Percentiles rank a stretch among this genome's conserved stretches.
These are phyloP conservation scores for Scutellaria galericulata DNA, from an alignment of 257 asterid genomes.

Conservation along the genomic window DNA sequence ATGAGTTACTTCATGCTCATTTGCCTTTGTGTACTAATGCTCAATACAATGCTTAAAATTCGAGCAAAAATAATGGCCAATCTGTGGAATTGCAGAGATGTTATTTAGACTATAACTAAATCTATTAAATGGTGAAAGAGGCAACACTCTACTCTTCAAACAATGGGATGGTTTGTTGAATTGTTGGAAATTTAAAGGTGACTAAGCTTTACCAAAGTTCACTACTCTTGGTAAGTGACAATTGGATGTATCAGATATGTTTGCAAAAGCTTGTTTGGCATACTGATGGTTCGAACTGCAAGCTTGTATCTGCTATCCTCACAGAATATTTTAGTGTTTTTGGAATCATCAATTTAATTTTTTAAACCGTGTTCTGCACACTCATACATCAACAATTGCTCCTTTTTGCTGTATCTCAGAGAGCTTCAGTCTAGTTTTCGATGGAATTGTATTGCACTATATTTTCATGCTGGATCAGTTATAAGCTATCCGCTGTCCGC, in stretches of 20 bases:
- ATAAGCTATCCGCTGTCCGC: neutral
- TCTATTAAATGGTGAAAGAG: too few relatives aligned
- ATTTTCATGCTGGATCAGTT: conserved; percentile 27
- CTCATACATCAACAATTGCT: neutral
- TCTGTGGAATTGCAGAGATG: too few relatives aligned
- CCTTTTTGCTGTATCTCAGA: conserved; percentile 11
- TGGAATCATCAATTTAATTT: conserved; percentile 21
- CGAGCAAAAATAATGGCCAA: too few relatives aligned
- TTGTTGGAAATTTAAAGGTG: conserved; percentile 25
- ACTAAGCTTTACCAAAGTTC: conserved; percentile 6
- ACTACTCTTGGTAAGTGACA: conserved; percentile 9
- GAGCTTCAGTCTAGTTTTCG: neutral
- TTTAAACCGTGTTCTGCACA: conserved; percentile 11
- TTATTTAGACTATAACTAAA: too few relatives aligned
- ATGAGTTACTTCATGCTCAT: too few relatives aligned
- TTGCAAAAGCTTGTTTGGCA: conserved; percentile 14
- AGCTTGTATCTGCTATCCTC: conserved; percentile 18
- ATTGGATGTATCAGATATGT: conserved; percentile 18
- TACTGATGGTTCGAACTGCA: conserved; percentile 20
- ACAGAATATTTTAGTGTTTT: conserved; percentile 1
- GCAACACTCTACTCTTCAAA: too few relatives aligned
- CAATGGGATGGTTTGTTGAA: neutral
- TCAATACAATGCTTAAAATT: too few relatives aligned
- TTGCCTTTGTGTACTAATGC: too few relatives aligned
- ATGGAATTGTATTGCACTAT: conserved; percentile 2